Base-by-base conservation (phyloP, 2,329 filamentous ascomycete species). In the Zopfia rhizophila region DNA sequence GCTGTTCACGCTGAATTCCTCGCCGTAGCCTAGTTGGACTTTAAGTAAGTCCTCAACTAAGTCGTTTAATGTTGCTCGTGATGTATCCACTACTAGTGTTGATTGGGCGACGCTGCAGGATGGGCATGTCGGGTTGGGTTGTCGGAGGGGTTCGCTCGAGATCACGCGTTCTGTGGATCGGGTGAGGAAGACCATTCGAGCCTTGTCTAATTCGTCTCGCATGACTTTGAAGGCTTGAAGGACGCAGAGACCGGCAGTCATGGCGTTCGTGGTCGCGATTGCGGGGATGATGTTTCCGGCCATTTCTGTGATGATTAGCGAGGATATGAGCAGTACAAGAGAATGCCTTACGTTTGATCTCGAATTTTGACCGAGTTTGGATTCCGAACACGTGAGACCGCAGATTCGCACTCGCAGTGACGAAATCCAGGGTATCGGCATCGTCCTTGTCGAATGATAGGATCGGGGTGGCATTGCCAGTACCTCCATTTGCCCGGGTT, bases 241-340 rank as follows among this genome's bases (percentile, higher is more conserved):
- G 5, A 97, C 91, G 65, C 92, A 97, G 7, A 99, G 81, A 10
- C 91, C 89, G 12, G 94, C 94, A 2, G 94, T 93, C 70, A 97
- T 96, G 12, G 94, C 94, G 70, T 99, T 99, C 0, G 94, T 97
- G 0, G 94, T 99, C 4, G 94, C 94, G 66, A 99, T 99, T 2
- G 94, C 94, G 1, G 94, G 94, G 51, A 99, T 99, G 62, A 99
- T 99, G 69, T 99, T 99, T 41, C 94, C 94, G 3, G 94, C 94
- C 93, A 97, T 99, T 74, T 99, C 89, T 81, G 50, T 37, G 16
- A 13, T 4, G 16, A 19, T 61, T 28, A 55, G 47, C 31, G 41
- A 21, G 22, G 16, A 23, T 19, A 5, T 21, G 8, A n/a, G 19
- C 33, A 13, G 16, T 25, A 23, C 38, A 5, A 10, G 16, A 39